Evolutionary conservation across 2,329 filamentous ascomycete genomes (phyloP).

Genomic region (Chrysosphaeria jannelii): DNA sequence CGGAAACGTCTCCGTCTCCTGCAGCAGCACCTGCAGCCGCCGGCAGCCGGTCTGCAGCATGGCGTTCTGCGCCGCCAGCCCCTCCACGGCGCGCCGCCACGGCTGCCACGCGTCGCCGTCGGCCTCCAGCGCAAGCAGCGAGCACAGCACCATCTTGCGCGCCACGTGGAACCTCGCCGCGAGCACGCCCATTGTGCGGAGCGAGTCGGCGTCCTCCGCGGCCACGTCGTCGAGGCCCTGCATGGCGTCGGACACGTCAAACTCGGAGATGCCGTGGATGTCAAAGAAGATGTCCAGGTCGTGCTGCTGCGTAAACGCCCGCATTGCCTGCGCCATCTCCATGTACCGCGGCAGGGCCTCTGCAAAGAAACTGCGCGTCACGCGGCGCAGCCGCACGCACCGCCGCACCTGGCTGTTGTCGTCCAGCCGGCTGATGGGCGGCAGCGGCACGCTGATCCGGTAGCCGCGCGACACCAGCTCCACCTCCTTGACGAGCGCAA

Average conservation of each 20-base stretch:
- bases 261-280: conserved; percentile 50
- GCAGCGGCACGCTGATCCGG: conserved; percentile 62
- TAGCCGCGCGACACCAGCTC: conserved; percentile 82
- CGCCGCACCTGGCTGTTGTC: conserved; percentile 50
- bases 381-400: conserved; percentile 50
- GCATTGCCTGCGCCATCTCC: conserved; percentile 35
- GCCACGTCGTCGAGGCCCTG: conserved; percentile 29
- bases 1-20: conserved; percentile 42
- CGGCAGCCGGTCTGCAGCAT: conserved; percentile 30
- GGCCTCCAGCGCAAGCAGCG: conserved; percentile 63
- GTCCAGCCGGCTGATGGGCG: conserved; percentile 77
- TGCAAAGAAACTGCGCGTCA: conserved; percentile 38
- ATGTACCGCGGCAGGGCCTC: conserved; percentile 42
- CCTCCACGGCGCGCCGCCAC: conserved; percentile 52
- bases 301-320: conserved; percentile 43
- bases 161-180: conserved; percentile 54
- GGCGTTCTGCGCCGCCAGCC: conserved; percentile 33
- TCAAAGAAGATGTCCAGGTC: conserved; percentile 85
- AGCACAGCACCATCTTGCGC: conserved; percentile 64
- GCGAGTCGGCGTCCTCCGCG: conserved; percentile 46
- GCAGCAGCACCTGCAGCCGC: conserved; percentile 36
- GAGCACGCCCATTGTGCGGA: conserved; percentile 53
- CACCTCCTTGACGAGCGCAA: conserved; percentile 77
- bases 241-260: conserved; percentile 41
- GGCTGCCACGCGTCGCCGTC: conserved; percentile 44